Base-by-base conservation (phyloP, 257 asterid species). In the Catharanthus roseus region DNA sequence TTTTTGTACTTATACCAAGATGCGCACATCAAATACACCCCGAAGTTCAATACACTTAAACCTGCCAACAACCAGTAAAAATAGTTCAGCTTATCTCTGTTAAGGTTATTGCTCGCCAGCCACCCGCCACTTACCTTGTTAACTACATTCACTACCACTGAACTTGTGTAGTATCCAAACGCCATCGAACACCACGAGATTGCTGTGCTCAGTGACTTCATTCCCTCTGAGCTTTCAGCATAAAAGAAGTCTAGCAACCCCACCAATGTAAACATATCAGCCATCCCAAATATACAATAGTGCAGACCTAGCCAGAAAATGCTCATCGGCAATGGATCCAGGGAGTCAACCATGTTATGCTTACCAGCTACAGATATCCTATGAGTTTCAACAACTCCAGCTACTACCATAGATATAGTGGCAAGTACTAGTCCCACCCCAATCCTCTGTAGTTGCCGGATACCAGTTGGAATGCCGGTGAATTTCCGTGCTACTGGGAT, bases 381-480 rank as follows among this genome's bases (percentile, higher is more conserved):
- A 44, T 77, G 88, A 19, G 78, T 83, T 77, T 89, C 90, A 11
- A 91, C 56, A 0, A 80, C 19, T 15, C 92, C 96, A 44, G 89
- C 87, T 24, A 84, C 80, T 23, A 78, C 88, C 97, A 89, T 90
- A 55, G 97, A 89, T 3, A 85, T 10, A 0, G 87, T 79, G 8
- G 95, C 81, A 24, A 89, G 90, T 1, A 87, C 82, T 1, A 89
- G 90, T 0, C 95, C 96, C 1, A 87, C 85, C 15, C 80, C 97
- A 4, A 91, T 77, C 13, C 95, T 76, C 44, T 87, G 95, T 76
- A 91, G 96, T 49, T 82, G 88, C 21, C 91, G 81, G 70, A 91
- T 91, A 7, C 97, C 97, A 0, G 95, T 84, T 5, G 91, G 95
- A 69, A 80, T 91, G 70, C 88, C 82, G 0, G 97, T 89, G 76